A percentile compares a stretch with the other conserved stretches of the same genome.
These are phyloP conservation scores for Pseudozyma sp. DNA, from an alignment of 1,284 basidiomycete genomes.

Conservation along the genomic window DNA sequence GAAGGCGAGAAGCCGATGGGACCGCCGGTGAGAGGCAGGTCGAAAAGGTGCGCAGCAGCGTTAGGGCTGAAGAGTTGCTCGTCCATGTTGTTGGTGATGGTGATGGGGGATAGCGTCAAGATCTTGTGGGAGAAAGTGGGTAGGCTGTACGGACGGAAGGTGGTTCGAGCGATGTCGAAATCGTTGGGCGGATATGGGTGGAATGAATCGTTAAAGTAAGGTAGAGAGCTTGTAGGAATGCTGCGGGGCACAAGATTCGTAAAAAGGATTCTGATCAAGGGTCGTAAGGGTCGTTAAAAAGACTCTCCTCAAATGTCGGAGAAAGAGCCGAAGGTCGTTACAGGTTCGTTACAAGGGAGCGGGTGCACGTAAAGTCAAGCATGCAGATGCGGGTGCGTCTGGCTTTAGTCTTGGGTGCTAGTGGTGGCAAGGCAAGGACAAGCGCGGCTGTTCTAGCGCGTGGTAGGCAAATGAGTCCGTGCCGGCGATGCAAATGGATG, in stretches of 20 bases:
- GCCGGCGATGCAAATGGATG: slow-evolving; percentile 26
- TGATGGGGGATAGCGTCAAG: neutral
- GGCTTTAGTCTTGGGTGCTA: slow-evolving; percentile 2
- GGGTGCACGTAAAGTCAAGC: slow-evolving; percentile 22
- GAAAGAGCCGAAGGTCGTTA: slow-evolving; percentile 35
- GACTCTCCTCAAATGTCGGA: slow-evolving; percentile 12
- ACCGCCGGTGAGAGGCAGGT: slow-evolving; percentile 29
- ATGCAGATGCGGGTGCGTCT: slow-evolving; percentile 29
- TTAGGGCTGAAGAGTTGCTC: slow-evolving; percentile 52
- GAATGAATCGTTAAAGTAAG: neutral
- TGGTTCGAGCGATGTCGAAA: neutral
- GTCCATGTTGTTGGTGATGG: slow-evolving; percentile 35
- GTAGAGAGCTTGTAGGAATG: neutral
- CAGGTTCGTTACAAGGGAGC: slow-evolving; percentile 37
- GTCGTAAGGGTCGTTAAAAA: slow-evolving; percentile 33
- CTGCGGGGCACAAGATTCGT: slow-evolving; percentile 1
- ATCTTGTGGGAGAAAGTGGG: neutral
- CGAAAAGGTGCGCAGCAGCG: slow-evolving; percentile 38
- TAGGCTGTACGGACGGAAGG: neutral
- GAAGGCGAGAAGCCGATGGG: slow-evolving; percentile 50
- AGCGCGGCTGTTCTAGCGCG: slow-evolving; percentile 22
- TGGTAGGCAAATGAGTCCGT: slow-evolving; percentile 19
- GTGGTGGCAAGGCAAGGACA: slow-evolving; percentile 5
- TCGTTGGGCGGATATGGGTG: slow-evolving; percentile 4
- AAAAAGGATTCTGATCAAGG: slow-evolving; percentile 3